Base-by-base conservation (phyloP, 1,284 basidiomycete genomes). In the Sparassis latifolia region DNA sequence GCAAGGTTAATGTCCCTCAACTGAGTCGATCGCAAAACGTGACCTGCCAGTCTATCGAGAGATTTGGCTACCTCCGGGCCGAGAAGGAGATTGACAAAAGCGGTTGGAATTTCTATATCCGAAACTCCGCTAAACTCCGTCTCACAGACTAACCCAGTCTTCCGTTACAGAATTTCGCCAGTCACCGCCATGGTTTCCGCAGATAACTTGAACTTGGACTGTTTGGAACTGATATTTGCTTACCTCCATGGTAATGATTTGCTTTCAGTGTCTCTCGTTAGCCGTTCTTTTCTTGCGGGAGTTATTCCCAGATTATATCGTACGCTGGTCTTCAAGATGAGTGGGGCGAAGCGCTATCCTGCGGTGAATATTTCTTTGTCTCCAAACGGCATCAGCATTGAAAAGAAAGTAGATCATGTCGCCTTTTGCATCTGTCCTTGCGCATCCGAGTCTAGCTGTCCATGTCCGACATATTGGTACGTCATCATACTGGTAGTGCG, bases 121-220 rank as follows among this genome's bases (percentile, higher is more conserved):
- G 20, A 20, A 20, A 20, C 20, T 20, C 20, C 20, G 20, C 20
- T 20, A 20, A 20, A 20, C 20, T 20, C 20, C 20, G 20, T 20
- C 20, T 20, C 20, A 20, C 20, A 20, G 20, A 20, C 20, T 20
- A 20, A 20, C 20, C 20, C 20, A 20, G 20, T 20, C 20, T 20
- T 20, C 20, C 20, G 20, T 20, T 20, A 20, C 20, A 20, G 20
- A 20, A 20, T 20, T 20, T 20, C 20, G 20, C 20, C 20, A 20
- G 20, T 20, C 20, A 20, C 20, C 20, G 20, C 20, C 12, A 84
- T 85, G 82, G 76, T 82, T 42, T 75, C 80, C 42, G 80, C 79
- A n/a, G 76, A 83, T 52, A 84, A 78, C 55, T 68, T 86, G 40
- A 81, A 87, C 55, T 71, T 79, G 27, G 86, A 89, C 65, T 81